Percentiles rank a stretch among this genome's conserved stretches.
phyloP scores from a whole-genome alignment of 768 basidiomycete genomes.

The Lentinula aciculospora region DNA sequence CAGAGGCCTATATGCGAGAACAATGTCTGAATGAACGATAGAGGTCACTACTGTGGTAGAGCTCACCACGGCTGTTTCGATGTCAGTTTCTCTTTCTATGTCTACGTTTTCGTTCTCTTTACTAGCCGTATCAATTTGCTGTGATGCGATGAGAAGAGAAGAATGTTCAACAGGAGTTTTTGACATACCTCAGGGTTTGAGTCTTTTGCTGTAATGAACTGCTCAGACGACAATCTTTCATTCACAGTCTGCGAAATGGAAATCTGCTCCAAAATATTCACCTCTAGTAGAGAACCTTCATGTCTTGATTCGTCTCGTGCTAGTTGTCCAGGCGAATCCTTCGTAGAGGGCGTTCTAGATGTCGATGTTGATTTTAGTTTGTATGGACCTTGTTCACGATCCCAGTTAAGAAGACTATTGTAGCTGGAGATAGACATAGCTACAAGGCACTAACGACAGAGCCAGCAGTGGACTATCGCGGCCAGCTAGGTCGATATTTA shows the following conservation, averaged over 20 bases:
- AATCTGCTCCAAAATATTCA: background rate
- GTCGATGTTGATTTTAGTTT: background rate
- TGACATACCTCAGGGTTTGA: background rate
- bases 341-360: background rate
- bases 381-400: background rate
- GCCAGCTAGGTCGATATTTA: background rate
- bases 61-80: background rate
- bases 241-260: background rate
- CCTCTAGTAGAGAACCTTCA: background rate
- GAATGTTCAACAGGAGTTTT: no score
- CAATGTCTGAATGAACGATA: background rate
- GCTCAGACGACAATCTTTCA: background rate
- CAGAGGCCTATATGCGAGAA: background rate
- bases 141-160: background rate
- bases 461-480: background rate
- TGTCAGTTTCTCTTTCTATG: background rate
- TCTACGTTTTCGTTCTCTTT: background rate
- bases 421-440: background rate
- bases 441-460: background rate
- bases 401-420: background rate
- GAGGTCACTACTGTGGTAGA: background rate
- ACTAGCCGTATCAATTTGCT: background rate
- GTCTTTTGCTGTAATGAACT: background rate
- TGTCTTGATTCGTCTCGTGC: background rate
- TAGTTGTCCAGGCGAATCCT: background rate